Evolutionary conservation across 441 rosid species (phyloP).

Genomic region (Erodium chrysanthum): DNA sequence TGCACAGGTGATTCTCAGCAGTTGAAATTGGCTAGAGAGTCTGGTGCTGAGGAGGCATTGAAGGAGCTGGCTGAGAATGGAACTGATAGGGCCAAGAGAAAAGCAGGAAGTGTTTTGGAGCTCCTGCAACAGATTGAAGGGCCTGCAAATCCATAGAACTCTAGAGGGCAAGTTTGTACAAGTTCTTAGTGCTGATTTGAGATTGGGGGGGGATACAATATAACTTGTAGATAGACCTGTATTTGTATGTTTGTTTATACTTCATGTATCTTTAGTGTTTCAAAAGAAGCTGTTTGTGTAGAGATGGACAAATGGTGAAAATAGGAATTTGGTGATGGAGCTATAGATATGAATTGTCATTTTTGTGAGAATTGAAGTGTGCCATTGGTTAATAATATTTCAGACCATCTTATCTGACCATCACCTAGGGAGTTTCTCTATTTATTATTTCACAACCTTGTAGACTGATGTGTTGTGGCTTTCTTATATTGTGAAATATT

Average conservation of each 20-base stretch:
- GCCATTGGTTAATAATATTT: no score
- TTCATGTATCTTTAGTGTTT: conserved; percentile 1
- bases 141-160: conserved; percentile 15
- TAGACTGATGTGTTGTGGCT: no score
- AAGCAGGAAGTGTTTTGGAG: conserved; percentile 70
- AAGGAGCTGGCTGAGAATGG: conserved; percentile 76
- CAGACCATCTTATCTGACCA: not conserved
- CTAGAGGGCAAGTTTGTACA: not conserved
- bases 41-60: conserved; percentile 62
- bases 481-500: no score
- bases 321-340: no score
- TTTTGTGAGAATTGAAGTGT: no score
- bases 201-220: not conserved
- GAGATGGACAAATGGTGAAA: no score
- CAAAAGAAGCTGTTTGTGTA: not conserved
- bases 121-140: conserved; percentile 51
- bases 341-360: no score
- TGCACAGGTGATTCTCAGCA: conserved; percentile 61
- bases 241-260: not conserved
- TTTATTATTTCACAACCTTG: no score
- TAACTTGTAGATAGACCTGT: not conserved
- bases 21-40: conserved; percentile 51
- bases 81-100: conserved; percentile 93
- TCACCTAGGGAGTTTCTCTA: no score
- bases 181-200: no score